These are phyloP conservation scores for Pisolithus sp. DNA, from an alignment of 768 basidiomycete genomes.

Conservation along the genomic window DNA sequence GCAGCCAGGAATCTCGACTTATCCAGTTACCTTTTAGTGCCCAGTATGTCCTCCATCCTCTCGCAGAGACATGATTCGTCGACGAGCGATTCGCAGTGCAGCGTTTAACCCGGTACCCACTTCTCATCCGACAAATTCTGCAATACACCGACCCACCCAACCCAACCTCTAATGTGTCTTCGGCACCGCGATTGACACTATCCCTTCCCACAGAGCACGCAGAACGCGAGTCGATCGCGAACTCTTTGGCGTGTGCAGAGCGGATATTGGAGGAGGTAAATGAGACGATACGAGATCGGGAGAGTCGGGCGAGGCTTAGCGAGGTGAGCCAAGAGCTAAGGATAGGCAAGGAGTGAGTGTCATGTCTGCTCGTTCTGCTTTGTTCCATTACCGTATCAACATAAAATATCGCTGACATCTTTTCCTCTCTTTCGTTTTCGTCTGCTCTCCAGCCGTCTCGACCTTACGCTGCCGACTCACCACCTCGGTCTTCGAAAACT, in stretches of 20 bases:
- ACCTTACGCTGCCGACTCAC: constrained; percentile 86
- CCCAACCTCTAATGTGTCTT: background rate
- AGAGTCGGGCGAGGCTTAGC: constrained; percentile 70
- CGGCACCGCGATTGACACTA: constrained; percentile 1
- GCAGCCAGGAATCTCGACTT: constrained; percentile 76
- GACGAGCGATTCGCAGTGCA: constrained; percentile 57
- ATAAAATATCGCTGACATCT: no score
- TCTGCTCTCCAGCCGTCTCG: constrained; percentile 50
- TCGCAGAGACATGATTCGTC: background rate
- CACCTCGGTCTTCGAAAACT: constrained; percentile 74
- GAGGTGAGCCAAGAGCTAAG: constrained; percentile 74
- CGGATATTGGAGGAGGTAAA: constrained; percentile 75
- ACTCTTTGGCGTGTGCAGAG: constrained; percentile 61
- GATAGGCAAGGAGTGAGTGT: constrained; percentile 78
- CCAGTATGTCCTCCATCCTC: constrained; percentile 49
- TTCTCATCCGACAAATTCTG: constrained; percentile 81
- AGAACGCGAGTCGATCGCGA: constrained; percentile 51
- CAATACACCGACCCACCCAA: constrained; percentile 64
- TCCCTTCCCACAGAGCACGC: constrained; percentile 20
- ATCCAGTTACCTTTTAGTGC: constrained; percentile 86
- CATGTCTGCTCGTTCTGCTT: background rate
- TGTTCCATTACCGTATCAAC: no score
- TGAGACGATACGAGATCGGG: constrained; percentile 79
- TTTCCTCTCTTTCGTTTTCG: background rate
- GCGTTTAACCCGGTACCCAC: constrained; percentile 89